Evolutionary conservation across 371 early-diverging fungal genomes (phyloP).

Genomic region (Lichtheimia ornata): DNA sequence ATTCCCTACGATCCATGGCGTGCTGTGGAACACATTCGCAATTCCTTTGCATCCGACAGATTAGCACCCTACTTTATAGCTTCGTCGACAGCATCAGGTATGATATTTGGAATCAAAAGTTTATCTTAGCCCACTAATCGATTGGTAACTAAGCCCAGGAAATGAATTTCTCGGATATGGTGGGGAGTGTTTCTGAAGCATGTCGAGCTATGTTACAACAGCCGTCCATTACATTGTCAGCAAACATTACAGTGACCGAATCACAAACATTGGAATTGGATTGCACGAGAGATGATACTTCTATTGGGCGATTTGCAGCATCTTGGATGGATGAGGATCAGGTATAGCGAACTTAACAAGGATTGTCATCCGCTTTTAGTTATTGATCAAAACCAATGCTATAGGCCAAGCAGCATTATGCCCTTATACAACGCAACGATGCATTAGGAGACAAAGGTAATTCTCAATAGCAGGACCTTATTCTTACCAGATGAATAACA

Average conservation of each 20-base stretch:
- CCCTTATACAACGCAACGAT: conserved; percentile 1
- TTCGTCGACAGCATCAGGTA: not conserved
- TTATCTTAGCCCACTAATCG: not conserved
- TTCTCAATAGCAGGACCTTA: not conserved
- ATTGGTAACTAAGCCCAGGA: not conserved
- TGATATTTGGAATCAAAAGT: not conserved
- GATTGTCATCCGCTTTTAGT: not conserved
- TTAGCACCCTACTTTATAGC: conserved; percentile 5
- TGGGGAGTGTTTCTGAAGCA: no score
- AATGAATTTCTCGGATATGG: not conserved
- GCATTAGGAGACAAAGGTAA: conserved; percentile 6
- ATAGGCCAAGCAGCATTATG: conserved; percentile 2
- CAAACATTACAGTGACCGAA: not conserved
- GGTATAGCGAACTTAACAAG: not conserved
- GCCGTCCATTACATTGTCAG: not conserved
- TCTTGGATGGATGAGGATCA: conserved; percentile 9
- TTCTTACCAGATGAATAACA: not conserved
- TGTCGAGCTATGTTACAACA: not conserved
- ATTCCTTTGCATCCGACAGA: conserved; percentile 8
- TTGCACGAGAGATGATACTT: not conserved
- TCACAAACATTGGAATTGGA: not conserved
- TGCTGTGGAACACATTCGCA: conserved; percentile 2
- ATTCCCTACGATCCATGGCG: conserved; percentile 6
- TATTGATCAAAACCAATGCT: not conserved
- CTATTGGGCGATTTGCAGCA: not conserved